Percentiles rank a stretch among this genome's conserved stretches.
phyloP scores from a whole-genome alignment of 306 rosid species.

The Fragaria vesca region DNA sequence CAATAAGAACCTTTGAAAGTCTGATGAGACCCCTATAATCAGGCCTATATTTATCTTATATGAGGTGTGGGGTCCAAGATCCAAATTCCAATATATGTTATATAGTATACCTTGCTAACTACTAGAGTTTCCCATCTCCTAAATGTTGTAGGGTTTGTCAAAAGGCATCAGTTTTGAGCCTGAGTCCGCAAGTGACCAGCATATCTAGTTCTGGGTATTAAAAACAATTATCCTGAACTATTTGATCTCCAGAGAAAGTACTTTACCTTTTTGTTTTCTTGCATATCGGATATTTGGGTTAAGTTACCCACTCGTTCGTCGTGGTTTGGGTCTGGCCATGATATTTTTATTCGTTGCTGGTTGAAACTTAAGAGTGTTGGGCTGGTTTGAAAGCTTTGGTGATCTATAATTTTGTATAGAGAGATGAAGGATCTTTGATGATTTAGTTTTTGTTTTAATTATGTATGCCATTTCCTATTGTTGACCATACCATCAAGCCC shows the following conservation, averaged over 20 bases:
- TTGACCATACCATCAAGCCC: not conserved
- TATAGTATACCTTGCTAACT: not conserved
- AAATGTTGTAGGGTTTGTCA: not conserved
- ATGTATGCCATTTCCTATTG: not conserved
- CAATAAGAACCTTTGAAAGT: not conserved
- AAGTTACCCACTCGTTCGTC: not conserved
- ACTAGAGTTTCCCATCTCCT: not conserved
- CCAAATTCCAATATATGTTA: not conserved
- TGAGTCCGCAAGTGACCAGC: not conserved
- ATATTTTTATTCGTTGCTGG: not conserved
- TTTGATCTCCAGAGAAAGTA: not conserved
- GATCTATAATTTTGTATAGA: not conserved
- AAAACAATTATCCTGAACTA: not conserved
- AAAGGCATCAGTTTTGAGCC: not conserved
- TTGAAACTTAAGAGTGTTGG: not conserved
- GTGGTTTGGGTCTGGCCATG: not conserved
- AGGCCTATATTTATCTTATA: not conserved
- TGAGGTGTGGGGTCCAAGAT: not conserved
- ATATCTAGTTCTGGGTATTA: not conserved
- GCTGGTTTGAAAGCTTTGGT: not conserved
- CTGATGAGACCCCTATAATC: not conserved
- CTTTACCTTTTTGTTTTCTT: not conserved
- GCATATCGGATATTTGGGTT: not conserved
- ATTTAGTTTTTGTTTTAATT: not conserved
- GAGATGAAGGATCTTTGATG: not conserved